Conservation (phyloP, 208 protist species). For the Wallacemonas rigidus region DNA sequence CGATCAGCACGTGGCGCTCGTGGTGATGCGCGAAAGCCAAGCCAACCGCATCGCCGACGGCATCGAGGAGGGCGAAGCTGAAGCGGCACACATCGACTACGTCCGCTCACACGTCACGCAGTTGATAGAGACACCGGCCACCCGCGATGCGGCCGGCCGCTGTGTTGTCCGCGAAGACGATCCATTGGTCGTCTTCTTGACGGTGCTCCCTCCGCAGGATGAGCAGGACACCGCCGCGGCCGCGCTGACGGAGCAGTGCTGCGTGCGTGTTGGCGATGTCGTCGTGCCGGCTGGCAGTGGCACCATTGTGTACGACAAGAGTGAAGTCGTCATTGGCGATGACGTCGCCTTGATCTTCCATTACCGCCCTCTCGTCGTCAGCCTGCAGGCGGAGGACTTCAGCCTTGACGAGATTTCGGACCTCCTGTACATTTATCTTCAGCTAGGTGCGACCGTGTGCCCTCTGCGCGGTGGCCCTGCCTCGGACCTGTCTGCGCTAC, state of each 20-base stretch:
- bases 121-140: neutral
- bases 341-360: conserved; percentile 42
- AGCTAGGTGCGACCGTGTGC: conserved; percentile 74
- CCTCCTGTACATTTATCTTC: conserved; percentile 54
- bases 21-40: conserved; percentile 60
- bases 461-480: conserved; percentile 27
- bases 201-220: conserved; percentile 36
- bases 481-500: conserved; percentile 26
- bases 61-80: conserved; percentile 18
- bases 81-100: conserved; percentile 9
- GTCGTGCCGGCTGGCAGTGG: conserved; percentile 36
- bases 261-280: conserved; percentile 34
- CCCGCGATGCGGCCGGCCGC: neutral
- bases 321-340: conserved; percentile 52
- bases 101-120: conserved; percentile 7
- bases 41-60: conserved; percentile 24
- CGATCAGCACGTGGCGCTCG: conserved; percentile 52
- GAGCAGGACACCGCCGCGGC: conserved; percentile 24
- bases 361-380: conserved; percentile 78
- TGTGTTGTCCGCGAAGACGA: conserved; percentile 16
- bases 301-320: conserved; percentile 44
- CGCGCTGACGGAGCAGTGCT: neutral
- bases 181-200: conserved; percentile 64
- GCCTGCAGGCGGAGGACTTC: conserved; percentile 46
- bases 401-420: conserved; percentile 45